These are phyloP conservation scores for Naganishia kalamii DNA, from an alignment of 768 basidiomycete genomes.

Conservation along the genomic window DNA sequence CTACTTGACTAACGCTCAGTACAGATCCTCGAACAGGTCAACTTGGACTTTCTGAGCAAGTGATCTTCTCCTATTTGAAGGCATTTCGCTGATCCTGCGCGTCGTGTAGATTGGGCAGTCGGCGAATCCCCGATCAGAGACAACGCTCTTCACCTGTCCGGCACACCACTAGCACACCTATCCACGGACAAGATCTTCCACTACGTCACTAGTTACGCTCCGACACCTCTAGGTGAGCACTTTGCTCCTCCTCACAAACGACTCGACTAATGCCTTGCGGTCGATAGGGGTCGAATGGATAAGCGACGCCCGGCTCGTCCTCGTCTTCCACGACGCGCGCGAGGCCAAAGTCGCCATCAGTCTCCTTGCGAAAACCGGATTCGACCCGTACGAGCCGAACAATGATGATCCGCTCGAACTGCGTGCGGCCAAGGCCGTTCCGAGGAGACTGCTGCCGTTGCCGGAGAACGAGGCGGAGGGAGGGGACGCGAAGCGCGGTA, in stretches of 20 bases:
- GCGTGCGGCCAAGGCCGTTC: slow-evolving; percentile 41
- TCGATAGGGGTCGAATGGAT: slow-evolving; percentile 45
- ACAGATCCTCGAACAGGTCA: neutral
- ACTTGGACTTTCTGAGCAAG: neutral
- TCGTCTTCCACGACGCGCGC: slow-evolving; percentile 36
- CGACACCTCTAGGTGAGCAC: slow-evolving; percentile 21
- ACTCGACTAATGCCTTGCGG: neutral
- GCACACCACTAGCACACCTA: slow-evolving; percentile 18
- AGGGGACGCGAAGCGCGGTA: neutral
- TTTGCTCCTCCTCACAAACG: neutral
- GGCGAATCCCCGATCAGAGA: slow-evolving; percentile 21
- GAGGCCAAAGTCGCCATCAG: slow-evolving; percentile 36
- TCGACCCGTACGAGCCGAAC: slow-evolving; percentile 38
- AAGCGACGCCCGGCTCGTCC: slow-evolving; percentile 38
- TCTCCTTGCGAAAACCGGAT: slow-evolving; percentile 39
- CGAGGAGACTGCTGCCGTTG: slow-evolving; percentile 27
- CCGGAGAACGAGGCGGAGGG: neutral
- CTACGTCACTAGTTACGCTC: slow-evolving; percentile 22
- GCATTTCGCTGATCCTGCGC: no score
- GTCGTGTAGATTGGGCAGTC: neutral
- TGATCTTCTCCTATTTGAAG: neutral
- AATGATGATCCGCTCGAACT: slow-evolving; percentile 42
- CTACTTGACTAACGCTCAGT: neutral
- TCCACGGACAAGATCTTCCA: slow-evolving; percentile 21
- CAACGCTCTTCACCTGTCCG: slow-evolving; percentile 22